phyloP scores from a whole-genome alignment of 495 filamentous ascomycete genomes.

The Astrothelium macrocarpum region DNA sequence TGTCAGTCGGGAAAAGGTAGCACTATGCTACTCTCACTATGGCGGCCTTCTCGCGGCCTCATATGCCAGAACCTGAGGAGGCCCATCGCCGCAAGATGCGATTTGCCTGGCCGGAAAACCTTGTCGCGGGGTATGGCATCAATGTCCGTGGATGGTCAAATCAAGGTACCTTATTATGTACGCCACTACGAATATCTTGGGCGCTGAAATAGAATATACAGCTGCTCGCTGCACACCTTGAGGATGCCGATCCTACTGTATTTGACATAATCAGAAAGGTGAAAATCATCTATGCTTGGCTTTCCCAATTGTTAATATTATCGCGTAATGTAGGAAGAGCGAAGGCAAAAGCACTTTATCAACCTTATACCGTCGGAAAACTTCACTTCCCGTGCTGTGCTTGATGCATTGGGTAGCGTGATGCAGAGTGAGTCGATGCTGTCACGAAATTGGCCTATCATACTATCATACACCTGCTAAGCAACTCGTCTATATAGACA shows the following conservation, averaged over 20 bases:
- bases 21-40: not conserved
- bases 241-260: constrained; percentile 78
- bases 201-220: constrained; percentile 31
- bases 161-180: constrained; percentile 40
- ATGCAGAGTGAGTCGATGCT: constrained; percentile 73
- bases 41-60: not conserved
- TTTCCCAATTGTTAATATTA: not conserved
- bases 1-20: not conserved
- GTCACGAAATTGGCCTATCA: not conserved
- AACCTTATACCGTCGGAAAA: constrained; percentile 99
- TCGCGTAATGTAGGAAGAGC: constrained; percentile 62
- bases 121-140: not conserved
- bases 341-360: constrained; percentile 91
- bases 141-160: constrained; percentile 50
- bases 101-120: not conserved
- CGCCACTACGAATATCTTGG: constrained; percentile 7
- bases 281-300: constrained; percentile 17
- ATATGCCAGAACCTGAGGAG: not conserved
- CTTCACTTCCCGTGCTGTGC: constrained; percentile 93
- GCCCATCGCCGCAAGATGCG: not conserved
- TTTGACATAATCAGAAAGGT: constrained; percentile 87
- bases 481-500: constrained; percentile 49
- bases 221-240: constrained; percentile 68
- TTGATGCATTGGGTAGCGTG: constrained; percentile 91
- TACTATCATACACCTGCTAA: constrained; percentile 14